phyloP scores from a whole-genome alignment of 495 filamentous ascomycete genomes.

The Daldinia vernicosa region DNA sequence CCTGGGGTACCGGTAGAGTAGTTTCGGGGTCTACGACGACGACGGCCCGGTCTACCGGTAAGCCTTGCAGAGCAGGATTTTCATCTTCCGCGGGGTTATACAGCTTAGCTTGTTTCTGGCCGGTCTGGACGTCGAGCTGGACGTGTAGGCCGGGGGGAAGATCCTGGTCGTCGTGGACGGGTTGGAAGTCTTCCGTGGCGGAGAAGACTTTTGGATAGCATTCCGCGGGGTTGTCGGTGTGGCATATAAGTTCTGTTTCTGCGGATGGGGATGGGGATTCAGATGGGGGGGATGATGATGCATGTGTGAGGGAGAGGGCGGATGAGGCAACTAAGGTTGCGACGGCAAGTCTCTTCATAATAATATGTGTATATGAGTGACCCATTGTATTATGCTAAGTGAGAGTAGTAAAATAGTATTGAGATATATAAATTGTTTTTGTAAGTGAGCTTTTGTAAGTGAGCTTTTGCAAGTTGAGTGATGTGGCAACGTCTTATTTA shows the following conservation, averaged over 20 bases:
- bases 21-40: conserved; percentile 56
- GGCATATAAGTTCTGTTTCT: conserved; percentile 67
- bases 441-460: conserved; percentile 26
- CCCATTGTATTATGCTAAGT: conserved; percentile 23
- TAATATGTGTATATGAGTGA: conserved; percentile 11
- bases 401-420: neutral
- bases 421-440: conserved; percentile 11
- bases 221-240: conserved; percentile 62
- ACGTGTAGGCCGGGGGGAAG: conserved; percentile 70
- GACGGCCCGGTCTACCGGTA: conserved; percentile 58
- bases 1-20: too few species aligned
- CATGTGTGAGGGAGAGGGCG: conserved; percentile 21
- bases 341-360: conserved; percentile 18
- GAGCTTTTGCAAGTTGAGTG: conserved; percentile 24
- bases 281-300: conserved; percentile 30
- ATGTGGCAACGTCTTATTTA: conserved; percentile 42
- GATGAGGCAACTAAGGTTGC: conserved; percentile 17
- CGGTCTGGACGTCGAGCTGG: conserved; percentile 69
- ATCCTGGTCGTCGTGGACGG: conserved; percentile 69
- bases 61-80: conserved; percentile 53
- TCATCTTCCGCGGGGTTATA: conserved; percentile 61
- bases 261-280: conserved; percentile 47
- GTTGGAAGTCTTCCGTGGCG: conserved; percentile 68
- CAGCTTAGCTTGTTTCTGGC: conserved; percentile 68
- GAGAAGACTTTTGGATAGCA: conserved; percentile 72